phyloP scores from a whole-genome alignment of 176 grass and related monocot genomes.

The Sorghum bicolor region Sorghum_bicolor_NCBIv3 NC_012871.2:61515501-61516000 shows the following conservation, averaged over 20 bases:
- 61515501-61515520: constrained; percentile 74
- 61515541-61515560: neutral
- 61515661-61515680: constrained; percentile 85
- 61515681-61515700: neutral
- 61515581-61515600: constrained; percentile 20
- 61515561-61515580: constrained; percentile 23
- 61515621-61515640: constrained; percentile 44
- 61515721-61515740: neutral
- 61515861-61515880: neutral
- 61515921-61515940: neutral
- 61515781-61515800: neutral
- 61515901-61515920: neutral
- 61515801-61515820: neutral
- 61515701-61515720: neutral
- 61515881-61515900: neutral
- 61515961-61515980: neutral
- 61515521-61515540: constrained; percentile 16
- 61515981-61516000: neutral
- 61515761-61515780: neutral
- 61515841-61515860: neutral
- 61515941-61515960: neutral
- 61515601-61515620: constrained; percentile 95
- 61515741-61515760: constrained; percentile 2
- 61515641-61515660: constrained; percentile 86
- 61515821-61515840: neutral